Percentiles rank a stretch among this genome's conserved stretches.
Evolutionary conservation across 2,329 filamentous ascomycete genomes (phyloP).

Genomic region (Massarina eburnea): DNA sequence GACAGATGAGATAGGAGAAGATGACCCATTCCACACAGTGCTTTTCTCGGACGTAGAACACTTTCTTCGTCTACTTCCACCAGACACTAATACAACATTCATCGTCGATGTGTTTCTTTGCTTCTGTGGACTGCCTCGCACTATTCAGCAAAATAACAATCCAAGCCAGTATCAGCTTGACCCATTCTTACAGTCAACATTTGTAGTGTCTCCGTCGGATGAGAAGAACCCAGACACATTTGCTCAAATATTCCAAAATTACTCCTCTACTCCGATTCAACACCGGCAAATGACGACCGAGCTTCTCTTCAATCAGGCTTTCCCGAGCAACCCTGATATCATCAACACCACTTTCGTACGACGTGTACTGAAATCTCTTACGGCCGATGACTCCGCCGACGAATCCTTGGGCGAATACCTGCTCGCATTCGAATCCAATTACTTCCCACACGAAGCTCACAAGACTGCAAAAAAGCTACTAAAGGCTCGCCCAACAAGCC

Average conservation of each 20-base stretch:
- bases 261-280: slow-evolving; percentile 13
- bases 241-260: slow-evolving; percentile 9
- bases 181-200: slow-evolving; percentile 52
- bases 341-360: slow-evolving; percentile 22
- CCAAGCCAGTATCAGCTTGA: slow-evolving; percentile 52
- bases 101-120: slow-evolving; percentile 67
- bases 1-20: slow-evolving; percentile 71
- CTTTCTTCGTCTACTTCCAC: slow-evolving; percentile 55
- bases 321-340: slow-evolving; percentile 12
- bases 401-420: slow-evolving; percentile 67
- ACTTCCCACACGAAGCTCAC: slow-evolving; percentile 58
- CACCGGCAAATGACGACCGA: slow-evolving; percentile 26
- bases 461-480: slow-evolving; percentile 74
- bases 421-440: slow-evolving; percentile 65
- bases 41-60: slow-evolving; percentile 75
- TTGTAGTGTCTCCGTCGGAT: not conserved
- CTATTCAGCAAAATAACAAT: slow-evolving; percentile 30
- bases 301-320: slow-evolving; percentile 26
- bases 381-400: slow-evolving; percentile 36
- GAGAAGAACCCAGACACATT: slow-evolving; percentile 12
- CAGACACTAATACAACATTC: slow-evolving; percentile 41
- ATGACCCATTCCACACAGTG: slow-evolving; percentile 81
- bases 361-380: slow-evolving; percentile 59
- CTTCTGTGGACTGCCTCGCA: slow-evolving; percentile 54
- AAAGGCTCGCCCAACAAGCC: slow-evolving; percentile 65